Evolutionary conservation across 768 basidiomycete genomes (phyloP).

Genomic region (Pulveroboletus sp.): DNA sequence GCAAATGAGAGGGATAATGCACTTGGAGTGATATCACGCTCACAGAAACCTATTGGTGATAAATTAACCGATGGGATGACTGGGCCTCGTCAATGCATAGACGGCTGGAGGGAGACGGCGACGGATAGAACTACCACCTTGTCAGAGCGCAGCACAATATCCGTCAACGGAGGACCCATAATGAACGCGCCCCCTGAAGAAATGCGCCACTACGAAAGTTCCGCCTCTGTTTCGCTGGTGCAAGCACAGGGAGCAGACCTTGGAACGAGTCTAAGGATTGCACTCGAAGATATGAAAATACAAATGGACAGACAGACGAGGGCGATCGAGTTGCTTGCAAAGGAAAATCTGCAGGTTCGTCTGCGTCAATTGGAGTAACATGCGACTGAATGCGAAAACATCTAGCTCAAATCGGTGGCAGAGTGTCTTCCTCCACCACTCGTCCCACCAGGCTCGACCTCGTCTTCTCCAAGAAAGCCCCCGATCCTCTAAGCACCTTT

Average conservation of each 20-base stretch:
- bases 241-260: slow-evolving; percentile 18
- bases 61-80: slow-evolving; percentile 5
- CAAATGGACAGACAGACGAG: slow-evolving; percentile 49
- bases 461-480: slow-evolving; percentile 17
- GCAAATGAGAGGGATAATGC: slow-evolving; percentile 29
- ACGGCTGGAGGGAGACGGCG: slow-evolving; percentile 9
- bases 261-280: slow-evolving; percentile 28
- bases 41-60: slow-evolving; percentile 14
- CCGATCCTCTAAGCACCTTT: slow-evolving; percentile 3
- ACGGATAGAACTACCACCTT: slow-evolving; percentile 10
- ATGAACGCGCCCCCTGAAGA: slow-evolving; percentile 11
- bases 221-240: slow-evolving; percentile 11
- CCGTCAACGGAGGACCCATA: slow-evolving; percentile 7
- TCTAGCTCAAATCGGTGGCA: slow-evolving; percentile 15
- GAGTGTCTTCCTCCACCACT: slow-evolving; percentile 13
- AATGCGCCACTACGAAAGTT: slow-evolving; percentile 8
- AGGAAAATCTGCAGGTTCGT: slow-evolving; percentile 48
- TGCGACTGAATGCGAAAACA: slow-evolving; percentile 4
- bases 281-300: slow-evolving; percentile 45
- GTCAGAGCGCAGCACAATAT: slow-evolving; percentile 11
- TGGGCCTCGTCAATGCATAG: slow-evolving; percentile 9
- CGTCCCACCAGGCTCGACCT: slow-evolving; percentile 9
- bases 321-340: slow-evolving; percentile 39
- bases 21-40: slow-evolving; percentile 17
- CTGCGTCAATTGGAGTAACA: not conserved